Evolutionary conservation across 1,284 basidiomycete genomes (phyloP).

Genomic region (Apiotrichum laibachii): DNA sequence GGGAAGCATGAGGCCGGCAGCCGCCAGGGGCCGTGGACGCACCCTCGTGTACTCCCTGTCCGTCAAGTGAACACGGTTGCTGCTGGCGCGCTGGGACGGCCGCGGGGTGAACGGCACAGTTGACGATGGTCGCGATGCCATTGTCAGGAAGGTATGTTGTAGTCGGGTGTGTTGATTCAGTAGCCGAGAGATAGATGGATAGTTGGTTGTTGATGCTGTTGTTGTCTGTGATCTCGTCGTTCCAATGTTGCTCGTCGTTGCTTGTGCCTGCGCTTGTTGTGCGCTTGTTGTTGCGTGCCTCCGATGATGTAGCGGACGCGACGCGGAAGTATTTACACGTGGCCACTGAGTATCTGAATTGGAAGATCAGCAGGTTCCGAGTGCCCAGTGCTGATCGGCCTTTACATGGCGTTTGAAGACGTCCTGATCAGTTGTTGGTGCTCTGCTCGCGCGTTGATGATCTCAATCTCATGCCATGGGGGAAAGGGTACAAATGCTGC

Average conservation of each 20-base stretch:
- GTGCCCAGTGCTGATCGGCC: too few species aligned
- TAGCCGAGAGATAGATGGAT: too few species aligned
- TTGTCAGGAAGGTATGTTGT: not conserved
- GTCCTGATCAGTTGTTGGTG: too few species aligned
- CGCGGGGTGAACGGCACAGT: slow-evolving; percentile 47
- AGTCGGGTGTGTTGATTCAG: not conserved
- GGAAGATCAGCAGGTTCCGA: too few species aligned
- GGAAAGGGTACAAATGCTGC: slow-evolving; percentile 1
- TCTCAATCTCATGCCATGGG: slow-evolving; percentile 7
- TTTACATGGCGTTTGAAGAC: too few species aligned
- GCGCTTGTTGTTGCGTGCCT: not conserved
- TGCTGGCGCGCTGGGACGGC: slow-evolving; percentile 31
- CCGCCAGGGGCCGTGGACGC: slow-evolving; percentile 13
- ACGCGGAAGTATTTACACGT: slow-evolving; percentile 2
- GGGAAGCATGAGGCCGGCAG: not conserved
- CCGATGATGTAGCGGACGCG: not conserved
- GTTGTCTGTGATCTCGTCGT: not conserved
- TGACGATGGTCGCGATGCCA: slow-evolving; percentile 6
- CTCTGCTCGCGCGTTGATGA: not conserved
- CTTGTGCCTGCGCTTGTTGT: not conserved
- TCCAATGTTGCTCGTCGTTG: not conserved
- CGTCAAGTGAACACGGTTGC: slow-evolving; percentile 26
- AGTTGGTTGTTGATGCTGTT: not conserved
- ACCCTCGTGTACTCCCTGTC: slow-evolving; percentile 37
- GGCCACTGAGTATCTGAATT: not conserved